Conservation (phyloP, 208 protist species). For the Wallacemonas sp. region DNA sequence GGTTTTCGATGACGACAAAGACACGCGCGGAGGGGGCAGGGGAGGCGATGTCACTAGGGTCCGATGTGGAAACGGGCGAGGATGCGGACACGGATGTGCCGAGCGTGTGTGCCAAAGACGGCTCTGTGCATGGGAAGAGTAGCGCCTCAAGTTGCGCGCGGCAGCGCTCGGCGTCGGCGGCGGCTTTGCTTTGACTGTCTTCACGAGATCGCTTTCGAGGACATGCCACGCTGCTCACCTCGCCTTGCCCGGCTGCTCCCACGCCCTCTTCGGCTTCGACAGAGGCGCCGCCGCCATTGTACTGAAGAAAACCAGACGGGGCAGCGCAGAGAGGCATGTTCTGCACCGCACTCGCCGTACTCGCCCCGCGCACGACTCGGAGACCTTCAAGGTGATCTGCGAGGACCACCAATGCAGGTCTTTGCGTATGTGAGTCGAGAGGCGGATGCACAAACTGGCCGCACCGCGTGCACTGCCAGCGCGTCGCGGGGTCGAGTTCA, state of each 20-base stretch:
- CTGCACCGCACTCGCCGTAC: neutral
- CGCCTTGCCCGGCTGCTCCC: too few relatives aligned
- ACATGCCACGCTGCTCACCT: neutral
- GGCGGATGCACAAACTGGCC: constrained; percentile 26
- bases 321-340: too few relatives aligned
- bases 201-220: constrained; percentile 9
- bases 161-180: neutral
- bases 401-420: constrained; percentile 35
- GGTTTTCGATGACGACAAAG: constrained; percentile 67
- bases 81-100: neutral
- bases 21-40: constrained; percentile 31
- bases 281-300: too few relatives aligned
- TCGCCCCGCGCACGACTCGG: constrained; percentile 7
- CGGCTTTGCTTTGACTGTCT: neutral
- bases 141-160: neutral
- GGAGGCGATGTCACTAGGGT: too few relatives aligned
- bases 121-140: neutral
- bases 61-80: neutral
- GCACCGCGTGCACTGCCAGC: constrained; percentile 52
- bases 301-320: too few relatives aligned
- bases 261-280: too few relatives aligned
- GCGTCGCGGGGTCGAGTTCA: constrained; percentile 21
- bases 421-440: constrained; percentile 31
- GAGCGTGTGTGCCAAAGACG: too few relatives aligned
- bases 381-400: constrained; percentile 49